phyloP scores from a whole-genome alignment of 768 basidiomycete genomes.

The Xanthoconium purpureum region DNA sequence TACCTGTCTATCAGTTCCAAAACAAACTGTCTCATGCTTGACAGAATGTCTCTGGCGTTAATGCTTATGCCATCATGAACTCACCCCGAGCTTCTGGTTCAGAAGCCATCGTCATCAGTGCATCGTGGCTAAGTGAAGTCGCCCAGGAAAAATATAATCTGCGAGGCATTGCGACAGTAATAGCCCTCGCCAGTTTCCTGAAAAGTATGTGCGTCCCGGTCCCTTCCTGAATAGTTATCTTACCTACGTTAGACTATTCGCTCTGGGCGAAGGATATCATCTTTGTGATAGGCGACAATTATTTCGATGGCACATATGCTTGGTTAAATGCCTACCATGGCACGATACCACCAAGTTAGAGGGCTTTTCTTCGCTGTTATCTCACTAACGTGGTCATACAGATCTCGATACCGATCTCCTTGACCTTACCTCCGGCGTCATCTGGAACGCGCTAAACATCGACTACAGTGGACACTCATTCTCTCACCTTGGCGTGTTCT shows the following conservation, averaged over 20 bases:
- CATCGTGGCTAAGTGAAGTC: conserved; percentile 78
- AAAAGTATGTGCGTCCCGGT: conserved; percentile 52
- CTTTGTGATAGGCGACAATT: conserved; percentile 84
- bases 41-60: conserved; percentile 62
- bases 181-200: conserved; percentile 80
- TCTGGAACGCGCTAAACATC: conserved; percentile 93
- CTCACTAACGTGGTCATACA: conserved; percentile 26
- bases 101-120: conserved; percentile 89
- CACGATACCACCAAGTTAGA: conserved; percentile 58
- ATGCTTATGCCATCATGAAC: conserved; percentile 77
- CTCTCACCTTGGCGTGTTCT: conserved; percentile 92
- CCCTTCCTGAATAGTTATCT: not conserved
- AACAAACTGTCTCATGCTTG: not conserved
- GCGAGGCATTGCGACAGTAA: conserved; percentile 80
- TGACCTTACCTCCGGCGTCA: conserved; percentile 71
- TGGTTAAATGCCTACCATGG: conserved; percentile 87
- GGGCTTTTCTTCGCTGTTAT: not conserved
- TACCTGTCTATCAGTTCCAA: not conserved
- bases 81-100: conserved; percentile 91
- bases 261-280: conserved; percentile 95
- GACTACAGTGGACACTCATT: conserved; percentile 98
- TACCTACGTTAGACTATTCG: conserved; percentile 58
- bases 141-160: conserved; percentile 66
- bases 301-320: conserved; percentile 89
- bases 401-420: conserved; percentile 68